A percentile compares a stretch with the other conserved stretches of the same genome.
These are phyloP conservation scores for Ophiostoma novo-ulmi DNA, from an alignment of 2,329 filamentous ascomycete species.

Conservation along the genomic window DNA sequence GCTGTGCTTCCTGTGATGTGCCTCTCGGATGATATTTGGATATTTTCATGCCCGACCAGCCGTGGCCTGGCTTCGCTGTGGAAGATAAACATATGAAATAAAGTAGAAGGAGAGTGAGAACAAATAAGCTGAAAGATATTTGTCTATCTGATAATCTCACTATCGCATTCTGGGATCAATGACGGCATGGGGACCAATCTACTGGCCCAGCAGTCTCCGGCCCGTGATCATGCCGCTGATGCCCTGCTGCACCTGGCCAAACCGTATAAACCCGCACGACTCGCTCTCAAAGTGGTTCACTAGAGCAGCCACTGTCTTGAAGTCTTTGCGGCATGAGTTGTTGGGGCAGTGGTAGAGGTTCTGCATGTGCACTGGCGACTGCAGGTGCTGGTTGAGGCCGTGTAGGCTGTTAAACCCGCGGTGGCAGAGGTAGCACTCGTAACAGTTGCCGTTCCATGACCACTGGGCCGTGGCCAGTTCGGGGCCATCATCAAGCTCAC, in stretches of 20 bases:
- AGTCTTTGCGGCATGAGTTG: slow-evolving; percentile 34
- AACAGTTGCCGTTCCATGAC: slow-evolving; percentile 44
- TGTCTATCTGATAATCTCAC: background rate
- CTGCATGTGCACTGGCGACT: slow-evolving; percentile 40
- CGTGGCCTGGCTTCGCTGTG: too few relatives aligned
- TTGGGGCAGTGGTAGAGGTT: slow-evolving; percentile 41
- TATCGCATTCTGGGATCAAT: background rate
- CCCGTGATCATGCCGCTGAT: slow-evolving; percentile 22
- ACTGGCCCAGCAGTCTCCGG: background rate
- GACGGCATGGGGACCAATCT: background rate
- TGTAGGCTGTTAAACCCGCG: slow-evolving; percentile 36
- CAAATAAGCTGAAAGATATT: background rate
- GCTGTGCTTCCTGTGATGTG: too few relatives aligned
- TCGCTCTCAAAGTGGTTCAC: slow-evolving; percentile 45
- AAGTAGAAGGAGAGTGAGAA: too few relatives aligned
- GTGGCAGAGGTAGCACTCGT: slow-evolving; percentile 52
- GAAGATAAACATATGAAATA: too few relatives aligned
- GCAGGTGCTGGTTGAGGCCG: slow-evolving; percentile 49
- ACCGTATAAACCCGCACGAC: slow-evolving; percentile 38
- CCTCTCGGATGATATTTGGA: too few relatives aligned
- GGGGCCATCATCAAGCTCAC: slow-evolving; percentile 29
- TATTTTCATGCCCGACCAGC: too few relatives aligned
- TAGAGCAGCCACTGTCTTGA: slow-evolving; percentile 38
- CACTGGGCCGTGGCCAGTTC: slow-evolving; percentile 34
- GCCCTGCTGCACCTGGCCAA: slow-evolving; percentile 35